Conservation (phyloP, 1,284 basidiomycete genomes). For the Rhodotorula sp. region DNA sequence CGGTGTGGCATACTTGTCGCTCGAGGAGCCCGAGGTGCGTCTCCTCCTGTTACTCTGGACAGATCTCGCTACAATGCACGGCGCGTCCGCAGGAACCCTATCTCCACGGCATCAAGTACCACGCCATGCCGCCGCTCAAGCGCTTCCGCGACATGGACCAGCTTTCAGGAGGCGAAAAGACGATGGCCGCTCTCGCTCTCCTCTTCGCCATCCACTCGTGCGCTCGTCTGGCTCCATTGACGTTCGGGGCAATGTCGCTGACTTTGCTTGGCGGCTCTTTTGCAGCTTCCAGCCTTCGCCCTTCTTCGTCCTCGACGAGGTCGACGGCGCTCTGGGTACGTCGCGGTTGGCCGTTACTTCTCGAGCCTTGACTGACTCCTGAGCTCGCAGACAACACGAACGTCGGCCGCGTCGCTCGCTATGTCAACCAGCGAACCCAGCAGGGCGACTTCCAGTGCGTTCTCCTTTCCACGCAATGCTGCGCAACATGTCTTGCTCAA, state of each 20-base stretch:
- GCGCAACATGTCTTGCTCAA: neutral
- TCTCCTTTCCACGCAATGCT: neutral
- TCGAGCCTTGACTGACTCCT: neutral
- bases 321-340: constrained; percentile 81
- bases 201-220: constrained; percentile 95
- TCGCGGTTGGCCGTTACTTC: neutral
- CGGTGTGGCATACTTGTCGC: constrained; percentile 89
- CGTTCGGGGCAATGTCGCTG: constrained; percentile 4
- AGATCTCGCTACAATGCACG: neutral
- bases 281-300: constrained; percentile 95
- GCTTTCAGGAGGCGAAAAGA: constrained; percentile 96
- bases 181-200: constrained; percentile 91
- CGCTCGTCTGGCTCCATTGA: constrained; percentile 6
- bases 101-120: constrained; percentile 91
- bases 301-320: constrained; percentile 98
- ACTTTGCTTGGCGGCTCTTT: constrained; percentile 6
- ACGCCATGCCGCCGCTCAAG: constrained; percentile 99
- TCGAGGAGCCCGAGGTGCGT: constrained; percentile 88
- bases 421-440: constrained; percentile 73
- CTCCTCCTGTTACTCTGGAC: neutral
- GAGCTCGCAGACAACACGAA: constrained; percentile 70
- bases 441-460: constrained; percentile 45
- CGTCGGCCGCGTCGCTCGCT: constrained; percentile 86
- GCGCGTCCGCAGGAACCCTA: constrained; percentile 76
- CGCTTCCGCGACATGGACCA: constrained; percentile 99